Percentiles rank a stretch among this genome's conserved stretches.
Conservation (phyloP, 2,329 filamentous ascomycete genomes). For the Lomentospora prolificans region DNA sequence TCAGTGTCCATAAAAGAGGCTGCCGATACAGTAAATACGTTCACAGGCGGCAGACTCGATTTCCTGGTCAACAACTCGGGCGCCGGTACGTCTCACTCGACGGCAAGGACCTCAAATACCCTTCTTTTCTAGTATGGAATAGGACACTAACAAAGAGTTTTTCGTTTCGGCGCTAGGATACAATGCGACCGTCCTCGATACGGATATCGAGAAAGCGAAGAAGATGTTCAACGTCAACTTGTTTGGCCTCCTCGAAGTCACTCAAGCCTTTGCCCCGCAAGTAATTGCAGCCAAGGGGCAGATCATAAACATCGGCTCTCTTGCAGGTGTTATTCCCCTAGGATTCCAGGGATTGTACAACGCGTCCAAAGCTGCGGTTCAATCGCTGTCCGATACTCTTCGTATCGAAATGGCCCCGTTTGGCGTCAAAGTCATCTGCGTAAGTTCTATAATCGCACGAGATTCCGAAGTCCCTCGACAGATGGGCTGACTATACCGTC, state of each 20-base stretch:
- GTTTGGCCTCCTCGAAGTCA: slow-evolving; percentile 27
- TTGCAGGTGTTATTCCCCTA: slow-evolving; percentile 19
- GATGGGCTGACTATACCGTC: slow-evolving; percentile 5
- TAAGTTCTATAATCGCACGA: slow-evolving; percentile 3
- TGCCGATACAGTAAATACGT: slow-evolving; percentile 20
- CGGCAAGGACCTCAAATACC: neutral
- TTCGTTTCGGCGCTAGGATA: slow-evolving; percentile 10
- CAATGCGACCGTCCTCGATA: slow-evolving; percentile 15
- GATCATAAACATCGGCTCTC: slow-evolving; percentile 31
- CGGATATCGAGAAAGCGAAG: slow-evolving; percentile 13
- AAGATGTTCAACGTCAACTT: slow-evolving; percentile 27
- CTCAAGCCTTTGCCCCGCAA: slow-evolving; percentile 27
- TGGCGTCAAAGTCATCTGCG: slow-evolving; percentile 22
- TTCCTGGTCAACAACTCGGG: slow-evolving; percentile 35
- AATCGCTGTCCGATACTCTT: slow-evolving; percentile 27
- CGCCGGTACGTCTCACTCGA: slow-evolving; percentile 13
- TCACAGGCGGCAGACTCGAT: slow-evolving; percentile 28
- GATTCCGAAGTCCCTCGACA: slow-evolving; percentile 3
- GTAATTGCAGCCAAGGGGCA: slow-evolving; percentile 22
- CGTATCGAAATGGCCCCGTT: slow-evolving; percentile 28
- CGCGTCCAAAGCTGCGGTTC: slow-evolving; percentile 31
- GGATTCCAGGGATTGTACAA: slow-evolving; percentile 30
- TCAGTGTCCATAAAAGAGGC: slow-evolving; percentile 21
- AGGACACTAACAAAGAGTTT: slow-evolving; percentile 7
- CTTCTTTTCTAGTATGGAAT: neutral